phyloP scores from a whole-genome alignment of 805 yeast genomes.

The Candida xyloterini region DNA sequence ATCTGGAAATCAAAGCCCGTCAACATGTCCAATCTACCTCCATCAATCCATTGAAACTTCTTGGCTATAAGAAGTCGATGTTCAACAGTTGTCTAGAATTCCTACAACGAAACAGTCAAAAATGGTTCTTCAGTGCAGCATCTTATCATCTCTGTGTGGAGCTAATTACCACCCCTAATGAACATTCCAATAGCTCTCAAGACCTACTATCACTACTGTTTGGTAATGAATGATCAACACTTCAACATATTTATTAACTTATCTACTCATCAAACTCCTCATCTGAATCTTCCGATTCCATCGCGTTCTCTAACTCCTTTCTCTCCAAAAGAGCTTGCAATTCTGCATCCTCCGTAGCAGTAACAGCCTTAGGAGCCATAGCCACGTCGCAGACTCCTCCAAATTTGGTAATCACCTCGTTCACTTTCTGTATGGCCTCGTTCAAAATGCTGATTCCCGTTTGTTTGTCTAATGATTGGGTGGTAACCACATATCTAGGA shows the following conservation, averaged over 20 bases:
- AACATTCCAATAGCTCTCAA: conserved; percentile 6
- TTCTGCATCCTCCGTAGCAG: conserved; percentile 98
- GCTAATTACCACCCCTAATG: conserved; percentile 11
- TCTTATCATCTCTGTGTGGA: conserved; percentile 25
- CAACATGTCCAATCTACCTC: conserved; percentile 10
- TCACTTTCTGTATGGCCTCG: conserved; percentile 74
- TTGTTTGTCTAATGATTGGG: conserved; percentile 88
- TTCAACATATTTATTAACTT: conserved; percentile 5
- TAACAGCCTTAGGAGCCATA: conserved; percentile 98
- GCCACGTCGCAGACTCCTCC: conserved; percentile 91
- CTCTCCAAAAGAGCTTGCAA: conserved; percentile 92
- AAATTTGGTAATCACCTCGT: conserved; percentile 60
- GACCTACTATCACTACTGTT: conserved; percentile 17
- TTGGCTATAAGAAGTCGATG: conserved; percentile 16
- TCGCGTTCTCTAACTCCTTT: conserved; percentile 84
- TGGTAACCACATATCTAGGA: conserved; percentile 89
- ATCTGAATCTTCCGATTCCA: conserved; percentile 64
- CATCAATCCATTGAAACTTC: conserved; percentile 8
- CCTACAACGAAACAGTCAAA: conserved; percentile 18
- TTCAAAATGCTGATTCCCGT: conserved; percentile 79
- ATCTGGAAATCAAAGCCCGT: conserved; percentile 27
- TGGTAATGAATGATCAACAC: conserved; percentile 2
- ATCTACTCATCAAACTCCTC: conserved; percentile 30
- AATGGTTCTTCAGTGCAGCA: conserved; percentile 34
- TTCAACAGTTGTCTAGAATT: conserved; percentile 17